Evolutionary conservation across 1,284 basidiomycete species (phyloP), one percentile per base, ranked within the genome.

Genomic region (Golubevia pallescens): DNA sequence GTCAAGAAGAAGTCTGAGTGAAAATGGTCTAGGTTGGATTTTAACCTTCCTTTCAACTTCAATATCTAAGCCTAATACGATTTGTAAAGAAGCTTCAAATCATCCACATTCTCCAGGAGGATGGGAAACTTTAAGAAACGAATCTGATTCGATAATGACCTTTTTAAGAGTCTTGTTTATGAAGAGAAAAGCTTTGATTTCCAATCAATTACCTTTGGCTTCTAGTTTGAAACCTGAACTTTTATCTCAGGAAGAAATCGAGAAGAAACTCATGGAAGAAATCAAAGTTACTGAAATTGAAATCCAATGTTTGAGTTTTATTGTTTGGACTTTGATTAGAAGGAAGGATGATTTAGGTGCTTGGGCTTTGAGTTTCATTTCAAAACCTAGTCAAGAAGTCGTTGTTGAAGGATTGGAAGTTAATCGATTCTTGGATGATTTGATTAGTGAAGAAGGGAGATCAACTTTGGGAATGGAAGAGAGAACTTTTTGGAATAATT

Each of bases 21-120:
- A 78, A 64, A 68, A 74, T n/a, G 75, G 74, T 8, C 65, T 76
- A 1, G 65, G 62, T 5, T 68, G 63, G 66, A n/a, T 76, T 21
- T 63, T 78, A 32, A 20, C 48, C 42, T 48, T 48, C 42, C 8
- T 48, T 10, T 48, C 42, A 13, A 48, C 42, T 48, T 48, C 16
- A 10, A 48, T 48, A 13, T 48, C 42, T 10, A 48, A 48, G 8
- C 42, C 34, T 38, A 5, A 4, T 5, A 38, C 34, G 3, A 38
- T 38, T 38, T 10, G 5, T 5, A 38, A 38, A 38, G 34, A 38
- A 38, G 34, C 10, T 38, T 5, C 10, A 10, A 38, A 10, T 38
- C 34, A 38, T 38, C 34, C 10, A 38, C 34, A 34, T n/a, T 13
- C 52, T 34, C 59, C 51, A 14, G 73, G 73, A 1, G 73, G 73